Evolutionary conservation across 2,329 filamentous ascomycete species (phyloP).

Genomic region (Colletotrichum sp.): DNA sequence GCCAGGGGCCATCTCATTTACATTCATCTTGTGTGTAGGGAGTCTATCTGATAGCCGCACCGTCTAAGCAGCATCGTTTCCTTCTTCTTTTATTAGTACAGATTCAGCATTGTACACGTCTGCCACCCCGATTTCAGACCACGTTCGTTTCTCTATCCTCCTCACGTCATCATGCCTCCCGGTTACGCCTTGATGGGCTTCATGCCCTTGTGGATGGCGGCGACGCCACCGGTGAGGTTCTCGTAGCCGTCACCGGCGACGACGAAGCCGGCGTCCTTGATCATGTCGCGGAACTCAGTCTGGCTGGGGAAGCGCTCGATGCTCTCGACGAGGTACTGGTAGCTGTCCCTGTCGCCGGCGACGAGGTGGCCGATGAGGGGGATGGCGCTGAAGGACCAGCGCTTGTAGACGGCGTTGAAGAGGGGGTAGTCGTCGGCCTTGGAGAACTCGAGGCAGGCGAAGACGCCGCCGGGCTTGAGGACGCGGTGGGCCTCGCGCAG

Average conservation of each 20-base stretch:
- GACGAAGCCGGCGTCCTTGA: slow-evolving; percentile 81
- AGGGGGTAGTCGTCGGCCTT: slow-evolving; percentile 78
- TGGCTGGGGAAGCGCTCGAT: slow-evolving; percentile 94
- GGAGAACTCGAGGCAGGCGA: slow-evolving; percentile 95
- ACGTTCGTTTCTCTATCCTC: not conserved
- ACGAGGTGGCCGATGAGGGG: slow-evolving; percentile 95
- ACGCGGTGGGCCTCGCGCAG: slow-evolving; percentile 85
- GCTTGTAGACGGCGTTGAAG: slow-evolving; percentile 88
- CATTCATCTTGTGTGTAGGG: not conserved
- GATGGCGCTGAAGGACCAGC: slow-evolving; percentile 95
- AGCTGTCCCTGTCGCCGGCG: slow-evolving; percentile 91
- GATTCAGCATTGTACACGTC: slow-evolving; percentile 8
- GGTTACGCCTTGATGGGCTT: slow-evolving; percentile 63
- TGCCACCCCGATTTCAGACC: not conserved
- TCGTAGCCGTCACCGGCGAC: slow-evolving; percentile 86
- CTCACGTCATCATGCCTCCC: not conserved
- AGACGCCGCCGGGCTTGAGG: slow-evolving; percentile 91
- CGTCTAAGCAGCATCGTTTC: not conserved
- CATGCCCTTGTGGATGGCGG: slow-evolving; percentile 95
- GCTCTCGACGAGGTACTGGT: slow-evolving; percentile 98
- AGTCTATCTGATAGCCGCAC: not conserved
- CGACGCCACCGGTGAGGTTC: slow-evolving; percentile 89
- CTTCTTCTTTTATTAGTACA: not conserved
- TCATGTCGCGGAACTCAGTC: slow-evolving; percentile 83
- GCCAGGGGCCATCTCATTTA: not conserved